Base-by-base conservation (phyloP, 306 rosid genomes). In the Mimosa pudica region DNA sequence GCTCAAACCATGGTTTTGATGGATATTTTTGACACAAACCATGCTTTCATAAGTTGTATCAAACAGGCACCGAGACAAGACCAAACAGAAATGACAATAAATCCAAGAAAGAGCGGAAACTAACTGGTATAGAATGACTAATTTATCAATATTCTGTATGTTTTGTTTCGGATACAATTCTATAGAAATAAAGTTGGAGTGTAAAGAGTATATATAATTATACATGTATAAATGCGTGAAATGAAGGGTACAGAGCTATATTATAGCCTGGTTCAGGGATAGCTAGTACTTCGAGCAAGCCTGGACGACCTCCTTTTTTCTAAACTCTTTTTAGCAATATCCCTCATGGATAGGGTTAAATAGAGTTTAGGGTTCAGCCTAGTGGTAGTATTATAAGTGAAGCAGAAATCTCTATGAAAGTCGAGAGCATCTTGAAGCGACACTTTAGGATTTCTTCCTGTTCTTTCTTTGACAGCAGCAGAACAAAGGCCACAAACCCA, bases 401-500 rank as follows among this genome's bases (percentile, higher is more conserved):
- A 79, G 81, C 88, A 91, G 57, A 91, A 85, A 0, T 87, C 89
- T 82, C 69, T 83, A 35, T 89, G 93, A 30, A 49, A 52, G 54
- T 77, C 74, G 72, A 91, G 63, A 18, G 92, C 94, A 47, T 89
- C 92, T 36, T 79, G 51, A 47, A 83, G 57, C 75, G 75, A 42
- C 2, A 76, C 67, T 16, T 67, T 42, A 1, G 74, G 81, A 45
- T 55, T 57, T 76, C 72, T 44, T 8, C 20, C 18, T 35, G 77
- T 73, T 65, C 32, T 88, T 11, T 93, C 93, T 49, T 88, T 89
- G 14, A 93, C 94, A 52, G 92, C 96, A 67, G 87, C 94, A 11
- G 89, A 88, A 80, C 94, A 90, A 74, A 91, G 91, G n/a, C 97
- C 97, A 13, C 96, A 93, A 11, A 91, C 79, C 97, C 94, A 93